Conservation (phyloP, 345 rosid species). For the Populus pruinosa region DNA sequence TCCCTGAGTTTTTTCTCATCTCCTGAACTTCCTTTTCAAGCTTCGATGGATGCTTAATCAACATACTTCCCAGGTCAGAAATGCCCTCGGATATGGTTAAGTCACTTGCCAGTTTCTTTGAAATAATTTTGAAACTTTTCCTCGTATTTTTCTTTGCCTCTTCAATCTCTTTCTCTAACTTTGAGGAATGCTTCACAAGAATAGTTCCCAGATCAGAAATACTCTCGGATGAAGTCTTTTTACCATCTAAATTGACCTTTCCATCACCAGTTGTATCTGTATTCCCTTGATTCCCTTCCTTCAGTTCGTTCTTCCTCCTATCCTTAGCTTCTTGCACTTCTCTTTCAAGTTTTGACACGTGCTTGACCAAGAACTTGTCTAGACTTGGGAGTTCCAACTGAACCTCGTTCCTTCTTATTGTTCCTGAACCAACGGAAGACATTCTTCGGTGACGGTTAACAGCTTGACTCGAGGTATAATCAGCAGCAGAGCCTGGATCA, state of each 20-base stretch:
- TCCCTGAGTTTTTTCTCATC: slow-evolving; percentile 27
- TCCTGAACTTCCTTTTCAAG: slow-evolving; percentile 47
- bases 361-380: slow-evolving; percentile 82
- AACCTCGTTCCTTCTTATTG: slow-evolving; percentile 23
- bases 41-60: slow-evolving; percentile 42
- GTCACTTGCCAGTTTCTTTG: slow-evolving; percentile 24
- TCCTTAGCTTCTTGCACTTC: slow-evolving; percentile 81
- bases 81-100: slow-evolving; percentile 26
- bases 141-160: slow-evolving; percentile 48
- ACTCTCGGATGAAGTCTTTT: slow-evolving; percentile 13
- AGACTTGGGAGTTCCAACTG: slow-evolving; percentile 64
- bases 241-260: slow-evolving; percentile 2
- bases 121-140: slow-evolving; percentile 14
- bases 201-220: slow-evolving; percentile 55
- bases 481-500: slow-evolving; percentile 25
- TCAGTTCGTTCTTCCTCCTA: slow-evolving; percentile 32
- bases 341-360: slow-evolving; percentile 68
- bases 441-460: slow-evolving; percentile 33
- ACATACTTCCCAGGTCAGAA: slow-evolving; percentile 48
- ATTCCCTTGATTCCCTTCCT: slow-evolving; percentile 15
- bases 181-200: slow-evolving; percentile 59
- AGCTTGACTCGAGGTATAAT: slow-evolving; percentile 24
- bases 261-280: slow-evolving; percentile 10
- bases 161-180: slow-evolving; percentile 56
- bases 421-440: slow-evolving; percentile 43